Conservation (phyloP, 139 green algal genomes). For the Auxenochlorella pyrenoidosa region DNA sequence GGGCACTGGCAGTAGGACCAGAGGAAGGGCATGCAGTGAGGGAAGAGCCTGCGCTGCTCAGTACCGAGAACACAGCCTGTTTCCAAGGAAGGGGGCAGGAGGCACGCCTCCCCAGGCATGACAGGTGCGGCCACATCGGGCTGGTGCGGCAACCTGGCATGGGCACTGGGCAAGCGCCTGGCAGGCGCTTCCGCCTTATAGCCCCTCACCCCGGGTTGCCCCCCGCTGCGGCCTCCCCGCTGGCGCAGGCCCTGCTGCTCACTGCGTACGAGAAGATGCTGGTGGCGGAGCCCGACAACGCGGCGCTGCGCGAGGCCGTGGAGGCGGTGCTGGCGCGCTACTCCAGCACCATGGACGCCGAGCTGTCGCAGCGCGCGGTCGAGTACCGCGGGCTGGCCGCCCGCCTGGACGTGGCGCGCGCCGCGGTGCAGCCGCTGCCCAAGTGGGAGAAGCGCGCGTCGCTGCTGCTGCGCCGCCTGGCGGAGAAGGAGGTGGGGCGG, state of each 20-base stretch:
- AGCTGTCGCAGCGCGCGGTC: conserved; percentile 95
- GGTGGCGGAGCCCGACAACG: conserved; percentile 64
- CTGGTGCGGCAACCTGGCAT: too few relatives aligned
- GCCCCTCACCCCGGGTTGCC: too few relatives aligned
- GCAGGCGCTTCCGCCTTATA: too few relatives aligned
- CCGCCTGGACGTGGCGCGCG: conserved; percentile 38
- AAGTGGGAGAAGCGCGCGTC: conserved; percentile 81
- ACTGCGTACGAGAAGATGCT: conserved; percentile 78
- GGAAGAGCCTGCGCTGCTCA: too few relatives aligned
- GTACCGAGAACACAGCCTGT: too few relatives aligned
- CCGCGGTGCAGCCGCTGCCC: conserved; percentile 84
- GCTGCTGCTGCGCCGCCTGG: conserved; percentile 77
- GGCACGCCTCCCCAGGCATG: too few relatives aligned
- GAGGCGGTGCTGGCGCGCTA: conserved; percentile 47
- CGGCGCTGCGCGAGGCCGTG: conserved; percentile 50
- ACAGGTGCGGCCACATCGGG: too few relatives aligned
- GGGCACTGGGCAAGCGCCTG: too few relatives aligned
- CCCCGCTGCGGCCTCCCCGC: too few relatives aligned
- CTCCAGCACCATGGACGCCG: conserved; percentile 51
- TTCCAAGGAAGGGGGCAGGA: too few relatives aligned
- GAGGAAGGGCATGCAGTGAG: too few relatives aligned
- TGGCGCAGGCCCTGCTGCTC: conserved; percentile 81
- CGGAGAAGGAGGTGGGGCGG: conserved; percentile 54
- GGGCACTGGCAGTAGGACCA: too few relatives aligned
- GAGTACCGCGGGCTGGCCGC: conserved; percentile 86